Base-by-base conservation (phyloP, 169 alveolate genomes). In the Neospora caninum region DNA sequence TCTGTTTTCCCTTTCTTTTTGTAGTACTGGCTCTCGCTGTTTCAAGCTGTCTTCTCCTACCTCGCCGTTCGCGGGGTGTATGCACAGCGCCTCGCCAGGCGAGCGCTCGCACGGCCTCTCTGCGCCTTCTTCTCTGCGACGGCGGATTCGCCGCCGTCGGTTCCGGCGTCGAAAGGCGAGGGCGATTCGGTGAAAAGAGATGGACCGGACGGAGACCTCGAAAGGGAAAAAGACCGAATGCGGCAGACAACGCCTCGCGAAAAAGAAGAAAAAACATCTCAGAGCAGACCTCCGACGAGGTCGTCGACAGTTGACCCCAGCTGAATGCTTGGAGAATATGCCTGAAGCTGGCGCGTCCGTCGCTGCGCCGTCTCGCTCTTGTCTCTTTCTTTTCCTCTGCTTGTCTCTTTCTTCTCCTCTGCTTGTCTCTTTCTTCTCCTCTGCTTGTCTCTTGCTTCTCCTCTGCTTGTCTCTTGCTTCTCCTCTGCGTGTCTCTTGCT, bases 21-120 rank as follows among this genome's bases (percentile, higher is more conserved):
- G 86, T 43, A 78, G 86, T 78, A 29, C 86, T 78, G 86, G 86
- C 86, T 78, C 31, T 36, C 49, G 27, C 86, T 78, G 27, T 78
- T 78, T 25, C 49, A 78, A n/a, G 45, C 49, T 18, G 86, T 78
- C n/a, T 78, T 78, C 45, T 20, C 86, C 49, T 78, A 20, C 86
- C 86, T 78, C 29, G 7, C 86, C 10, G 39, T n/a, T 20, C 45
- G 39, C 45, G 39, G 42, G 45, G 86, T 78, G n/a, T 78, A 18
- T 13, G 86, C 31, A 78, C 86, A 78, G 39, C 41, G 20, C n/a
- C 27, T n/a, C 49, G 86, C 86, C 22, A n/a, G 13, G 31, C 49
- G 45, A 16, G 86, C 86, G 29, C 22, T 78, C 45, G 86, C 45
- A n/a, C 39, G 20, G 0, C 86, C 86, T 4, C 45, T 78, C 49